Conservation (phyloP, 306 rosid species). For the Fragaria iinumae region DNA sequence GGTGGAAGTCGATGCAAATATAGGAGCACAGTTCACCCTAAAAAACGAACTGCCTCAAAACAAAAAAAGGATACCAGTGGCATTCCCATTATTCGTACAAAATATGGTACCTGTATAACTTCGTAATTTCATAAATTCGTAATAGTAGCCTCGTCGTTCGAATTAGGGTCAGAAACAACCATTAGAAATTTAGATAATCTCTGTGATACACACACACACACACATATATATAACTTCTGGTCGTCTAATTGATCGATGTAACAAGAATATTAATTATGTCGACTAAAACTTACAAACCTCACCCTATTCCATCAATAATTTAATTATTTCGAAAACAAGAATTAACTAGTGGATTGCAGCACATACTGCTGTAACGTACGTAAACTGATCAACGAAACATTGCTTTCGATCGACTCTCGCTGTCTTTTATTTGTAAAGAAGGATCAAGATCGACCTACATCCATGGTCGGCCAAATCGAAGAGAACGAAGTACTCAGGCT, state of each 20-base stretch:
- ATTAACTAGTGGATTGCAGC: background rate
- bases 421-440: background rate
- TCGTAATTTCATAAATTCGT: no score
- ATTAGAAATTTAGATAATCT: no score
- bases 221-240: no score
- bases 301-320: background rate
- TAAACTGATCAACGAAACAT: background rate
- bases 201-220: no score
- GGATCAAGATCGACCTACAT: background rate
- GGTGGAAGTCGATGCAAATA: no score
- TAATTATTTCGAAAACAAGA: background rate
- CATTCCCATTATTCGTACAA: no score
- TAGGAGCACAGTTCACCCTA: background rate
- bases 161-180: no score
- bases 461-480: background rate
- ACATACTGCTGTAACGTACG: background rate
- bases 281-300: background rate
- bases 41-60: background rate
- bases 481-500: background rate
- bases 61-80: no score
- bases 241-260: no score
- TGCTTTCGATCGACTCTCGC: background rate
- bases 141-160: no score
- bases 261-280: background rate
- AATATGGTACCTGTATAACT: no score